Conservation (phyloP, 306 rosid species). For the Prunus davidiana region DNA sequence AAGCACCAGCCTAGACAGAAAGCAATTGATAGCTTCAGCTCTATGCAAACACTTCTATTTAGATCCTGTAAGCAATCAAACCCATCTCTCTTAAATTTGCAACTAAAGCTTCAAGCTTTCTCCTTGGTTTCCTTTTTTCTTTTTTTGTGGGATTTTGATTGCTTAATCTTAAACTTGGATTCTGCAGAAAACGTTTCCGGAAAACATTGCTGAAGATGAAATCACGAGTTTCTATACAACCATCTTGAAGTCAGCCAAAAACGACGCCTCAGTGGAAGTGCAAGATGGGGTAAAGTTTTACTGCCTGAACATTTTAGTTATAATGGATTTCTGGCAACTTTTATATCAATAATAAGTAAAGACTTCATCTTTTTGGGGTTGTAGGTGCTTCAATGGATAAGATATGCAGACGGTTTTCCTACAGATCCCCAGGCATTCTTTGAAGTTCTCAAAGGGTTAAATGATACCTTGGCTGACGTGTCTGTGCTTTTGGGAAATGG, state of each 20-base stretch:
- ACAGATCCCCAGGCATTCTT: conserved; percentile 38
- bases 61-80: conserved; percentile 55
- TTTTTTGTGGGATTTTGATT: not conserved
- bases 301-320: not conserved
- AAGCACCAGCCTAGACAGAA: conserved; percentile 30
- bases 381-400: conserved; percentile 72
- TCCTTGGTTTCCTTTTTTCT: not conserved
- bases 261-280: conserved; percentile 26
- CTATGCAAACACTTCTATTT: conserved; percentile 53
- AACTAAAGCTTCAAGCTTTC: conserved; percentile 7
- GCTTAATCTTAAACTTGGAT: conserved; percentile 22
- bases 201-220: conserved; percentile 42
- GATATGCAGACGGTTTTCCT: conserved; percentile 65
- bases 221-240: conserved; percentile 44
- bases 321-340: not conserved
- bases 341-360: not conserved
- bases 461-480: conserved; percentile 51
- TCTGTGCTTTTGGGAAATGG: conserved; percentile 78
- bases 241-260: conserved; percentile 36
- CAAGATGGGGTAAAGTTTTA: conserved; percentile 43
- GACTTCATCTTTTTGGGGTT: not conserved
- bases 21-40: conserved; percentile 46
- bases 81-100: not conserved
- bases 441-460: conserved; percentile 61
- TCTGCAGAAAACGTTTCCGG: conserved; percentile 51